Percentiles rank a stretch among this genome's conserved stretches.
These are phyloP conservation scores for Chrysanthemum seticuspe DNA, from an alignment of 129 eudicot species.

Conservation along the genomic window DNA sequence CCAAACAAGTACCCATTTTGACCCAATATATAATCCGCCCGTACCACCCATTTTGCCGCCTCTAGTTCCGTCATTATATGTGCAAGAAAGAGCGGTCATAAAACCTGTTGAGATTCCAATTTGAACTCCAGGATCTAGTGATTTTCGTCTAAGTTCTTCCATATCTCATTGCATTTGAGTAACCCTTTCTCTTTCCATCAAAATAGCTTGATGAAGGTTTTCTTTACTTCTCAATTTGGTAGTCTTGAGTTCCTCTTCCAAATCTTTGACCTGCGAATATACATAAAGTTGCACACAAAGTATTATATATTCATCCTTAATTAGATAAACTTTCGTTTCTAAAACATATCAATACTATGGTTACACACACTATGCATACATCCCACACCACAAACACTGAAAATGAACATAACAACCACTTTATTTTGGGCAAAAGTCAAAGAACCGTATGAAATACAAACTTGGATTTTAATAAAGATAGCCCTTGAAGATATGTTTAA, in stretches of 20 bases:
- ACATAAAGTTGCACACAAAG: constrained; percentile 1
- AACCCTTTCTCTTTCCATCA: constrained; percentile 77
- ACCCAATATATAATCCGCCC: neutral
- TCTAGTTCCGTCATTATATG: neutral
- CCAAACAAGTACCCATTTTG: neutral
- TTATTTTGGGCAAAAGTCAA: neutral
- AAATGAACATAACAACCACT: neutral
- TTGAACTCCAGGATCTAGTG: constrained; percentile 81
- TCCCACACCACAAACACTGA: neutral
- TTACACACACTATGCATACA: neutral
- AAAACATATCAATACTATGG: neutral
- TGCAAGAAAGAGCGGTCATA: neutral
- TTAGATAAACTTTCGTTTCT: neutral
- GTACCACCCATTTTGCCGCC: neutral
- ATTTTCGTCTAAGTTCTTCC: constrained; percentile 87
- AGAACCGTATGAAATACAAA: neutral
- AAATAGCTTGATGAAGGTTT: constrained; percentile 85
- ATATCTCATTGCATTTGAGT: constrained; percentile 99
- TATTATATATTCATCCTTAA: constrained; percentile 8
- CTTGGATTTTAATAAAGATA: no score
- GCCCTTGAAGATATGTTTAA: no score
- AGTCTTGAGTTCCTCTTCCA: constrained; percentile 93
- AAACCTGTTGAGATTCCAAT: constrained; percentile 72
- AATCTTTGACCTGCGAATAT: constrained; percentile 77
- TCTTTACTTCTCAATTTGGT: constrained; percentile 86